phyloP scores from a whole-genome alignment of 2,329 filamentous ascomycete genomes.

The Aspergillus sp. region DNA sequence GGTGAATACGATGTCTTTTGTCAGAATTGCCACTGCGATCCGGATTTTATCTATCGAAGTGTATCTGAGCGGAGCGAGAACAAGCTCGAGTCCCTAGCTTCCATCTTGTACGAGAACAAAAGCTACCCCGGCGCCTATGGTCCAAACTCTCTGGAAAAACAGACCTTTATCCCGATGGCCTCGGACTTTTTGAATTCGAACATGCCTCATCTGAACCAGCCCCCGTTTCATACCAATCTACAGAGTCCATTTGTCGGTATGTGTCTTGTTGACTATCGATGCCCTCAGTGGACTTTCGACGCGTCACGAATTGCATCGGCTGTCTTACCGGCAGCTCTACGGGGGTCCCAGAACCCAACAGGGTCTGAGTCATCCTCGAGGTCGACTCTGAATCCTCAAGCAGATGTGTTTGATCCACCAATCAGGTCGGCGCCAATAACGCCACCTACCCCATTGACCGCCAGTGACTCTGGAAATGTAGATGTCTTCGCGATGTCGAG shows the following conservation, averaged over 20 bases:
- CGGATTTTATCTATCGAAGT: slow-evolving; percentile 19
- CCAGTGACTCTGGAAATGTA: too few relatives aligned
- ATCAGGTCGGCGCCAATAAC: neutral
- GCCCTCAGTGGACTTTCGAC: neutral
- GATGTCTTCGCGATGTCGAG: too few relatives aligned
- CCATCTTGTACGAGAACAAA: slow-evolving; percentile 1
- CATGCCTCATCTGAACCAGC: slow-evolving; percentile 6
- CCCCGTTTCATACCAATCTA: slow-evolving; percentile 11
- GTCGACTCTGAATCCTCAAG: neutral
- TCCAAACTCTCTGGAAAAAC: too few relatives aligned
- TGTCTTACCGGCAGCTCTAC: too few relatives aligned
- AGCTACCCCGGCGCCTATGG: slow-evolving; percentile 2
- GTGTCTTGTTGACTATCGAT: slow-evolving; percentile 12
- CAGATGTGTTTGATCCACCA: neutral
- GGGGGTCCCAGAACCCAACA: too few relatives aligned
- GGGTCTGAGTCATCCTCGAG: too few relatives aligned
- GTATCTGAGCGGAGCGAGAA: slow-evolving; percentile 12
- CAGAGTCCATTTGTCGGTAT: slow-evolving; percentile 17
- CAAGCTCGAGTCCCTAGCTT: slow-evolving; percentile 4
- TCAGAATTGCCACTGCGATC: slow-evolving; percentile 19
- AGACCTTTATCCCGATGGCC: neutral
- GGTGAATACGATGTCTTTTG: slow-evolving; percentile 33
- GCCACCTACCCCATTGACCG: neutral
- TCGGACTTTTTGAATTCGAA: neutral
- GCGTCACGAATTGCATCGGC: too few relatives aligned